Conservation (phyloP, 768 basidiomycete genomes). For the Amylocystis lapponica region DNA sequence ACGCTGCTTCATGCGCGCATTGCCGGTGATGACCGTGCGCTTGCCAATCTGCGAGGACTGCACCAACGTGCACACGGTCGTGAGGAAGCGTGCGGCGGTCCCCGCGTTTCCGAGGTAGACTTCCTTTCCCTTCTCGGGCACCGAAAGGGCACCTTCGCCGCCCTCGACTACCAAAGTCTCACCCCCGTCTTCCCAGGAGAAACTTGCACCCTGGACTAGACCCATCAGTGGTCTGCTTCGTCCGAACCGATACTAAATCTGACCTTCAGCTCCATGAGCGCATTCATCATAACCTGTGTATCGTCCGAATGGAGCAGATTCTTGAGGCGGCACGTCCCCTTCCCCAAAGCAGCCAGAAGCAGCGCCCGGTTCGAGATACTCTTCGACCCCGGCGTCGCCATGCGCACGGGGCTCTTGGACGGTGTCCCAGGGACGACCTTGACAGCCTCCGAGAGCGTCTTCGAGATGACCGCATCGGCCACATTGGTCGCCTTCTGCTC, state of each 20-base stretch:
- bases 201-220: constrained; percentile 80
- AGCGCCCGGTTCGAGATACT: constrained; percentile 94
- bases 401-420: constrained; percentile 40
- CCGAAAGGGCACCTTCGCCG: constrained; percentile 71
- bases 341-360: constrained; percentile 86
- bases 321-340: constrained; percentile 80
- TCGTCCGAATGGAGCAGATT: constrained; percentile 97
- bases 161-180: constrained; percentile 92
- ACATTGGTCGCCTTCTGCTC: constrained; percentile 90
- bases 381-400: constrained; percentile 95
- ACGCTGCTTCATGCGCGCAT: constrained; percentile 97
- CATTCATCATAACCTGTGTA: constrained; percentile 99
- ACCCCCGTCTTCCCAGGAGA: constrained; percentile 94
- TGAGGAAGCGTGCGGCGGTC: constrained; percentile 95
- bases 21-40: constrained; percentile 87
- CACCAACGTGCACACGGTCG: constrained; percentile 92
- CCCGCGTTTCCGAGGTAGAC: constrained; percentile 97
- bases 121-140: constrained; percentile 77
- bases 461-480: constrained; percentile 72
- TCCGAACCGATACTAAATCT: constrained; percentile 8
- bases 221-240: no score
- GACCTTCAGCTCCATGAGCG: constrained; percentile 82
- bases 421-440: constrained; percentile 69
- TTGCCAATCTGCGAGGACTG: constrained; percentile 36
- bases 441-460: constrained; percentile 76